Percentiles rank a stretch among this genome's conserved stretches.
These are phyloP conservation scores for Hypoxylon fuscum DNA, from an alignment of 495 filamentous ascomycete genomes.

Conservation along the genomic window DNA sequence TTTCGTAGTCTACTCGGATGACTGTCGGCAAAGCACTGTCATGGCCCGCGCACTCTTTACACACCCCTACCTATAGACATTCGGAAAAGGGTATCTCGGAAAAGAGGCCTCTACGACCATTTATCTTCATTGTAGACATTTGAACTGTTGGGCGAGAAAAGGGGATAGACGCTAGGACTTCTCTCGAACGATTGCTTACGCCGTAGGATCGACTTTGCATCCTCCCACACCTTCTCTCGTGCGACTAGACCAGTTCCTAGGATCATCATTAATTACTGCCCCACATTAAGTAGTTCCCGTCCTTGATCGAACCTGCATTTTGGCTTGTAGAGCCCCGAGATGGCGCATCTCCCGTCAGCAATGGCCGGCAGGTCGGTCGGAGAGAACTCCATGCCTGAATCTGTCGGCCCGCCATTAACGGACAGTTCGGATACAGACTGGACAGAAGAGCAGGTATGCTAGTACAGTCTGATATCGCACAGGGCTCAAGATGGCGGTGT, in stretches of 20 bases:
- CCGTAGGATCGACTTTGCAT: constrained; percentile 13
- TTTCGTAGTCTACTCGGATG: background rate
- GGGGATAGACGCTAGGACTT: background rate
- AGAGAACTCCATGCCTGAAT: constrained; percentile 2
- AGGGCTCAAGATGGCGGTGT: background rate
- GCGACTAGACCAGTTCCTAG: background rate
- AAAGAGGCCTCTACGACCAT: constrained; percentile 8
- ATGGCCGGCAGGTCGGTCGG: constrained; percentile 3
- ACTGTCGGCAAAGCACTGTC: background rate
- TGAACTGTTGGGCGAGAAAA: constrained; percentile 6
- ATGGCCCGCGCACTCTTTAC: background rate
- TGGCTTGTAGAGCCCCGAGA: background rate
- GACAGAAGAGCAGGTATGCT: constrained; percentile 31
- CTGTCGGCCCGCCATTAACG: constrained; percentile 8
- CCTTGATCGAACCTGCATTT: background rate
- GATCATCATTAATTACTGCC: constrained; percentile 4
- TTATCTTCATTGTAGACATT: background rate
- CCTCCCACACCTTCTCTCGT: background rate
- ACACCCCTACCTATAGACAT: constrained; percentile 16
- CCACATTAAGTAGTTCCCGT: constrained; percentile 3
- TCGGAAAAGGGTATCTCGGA: background rate
- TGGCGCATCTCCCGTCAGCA: constrained; percentile 5
- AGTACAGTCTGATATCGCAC: background rate
- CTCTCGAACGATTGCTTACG: constrained; percentile 6
- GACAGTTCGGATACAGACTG: constrained; percentile 36